phyloP scores from a whole-genome alignment of 2,329 filamentous ascomycete species.

The Diaporthe sp. region DNA sequence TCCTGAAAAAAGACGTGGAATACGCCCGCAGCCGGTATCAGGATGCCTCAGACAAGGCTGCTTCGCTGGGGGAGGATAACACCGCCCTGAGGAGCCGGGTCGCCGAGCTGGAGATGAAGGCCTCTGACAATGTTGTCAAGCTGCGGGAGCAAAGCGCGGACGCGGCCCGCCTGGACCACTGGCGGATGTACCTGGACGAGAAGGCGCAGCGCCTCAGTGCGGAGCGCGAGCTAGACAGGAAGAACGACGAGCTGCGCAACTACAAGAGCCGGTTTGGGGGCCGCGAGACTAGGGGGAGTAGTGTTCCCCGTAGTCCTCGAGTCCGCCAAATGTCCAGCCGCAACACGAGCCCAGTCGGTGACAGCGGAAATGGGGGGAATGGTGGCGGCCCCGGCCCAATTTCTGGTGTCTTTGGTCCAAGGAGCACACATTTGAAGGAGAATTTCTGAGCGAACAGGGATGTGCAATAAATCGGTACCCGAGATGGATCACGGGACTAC shows the following conservation, averaged over 20 bases:
- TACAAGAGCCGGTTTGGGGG: conserved; percentile 56
- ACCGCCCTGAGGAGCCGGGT: conserved; percentile 54
- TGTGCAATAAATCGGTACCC: not conserved
- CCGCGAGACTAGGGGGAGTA: conserved; percentile 65
- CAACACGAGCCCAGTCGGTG: conserved; percentile 37
- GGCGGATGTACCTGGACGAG: conserved; percentile 52
- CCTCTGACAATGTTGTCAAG: conserved; percentile 55
- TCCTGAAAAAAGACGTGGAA: conserved; percentile 59
- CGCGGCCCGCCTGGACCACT: conserved; percentile 40
- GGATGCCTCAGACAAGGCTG: conserved; percentile 60
- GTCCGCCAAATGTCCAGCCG: conserved; percentile 41
- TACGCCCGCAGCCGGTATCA: conserved; percentile 71
- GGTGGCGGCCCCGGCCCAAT: conserved; percentile 12
- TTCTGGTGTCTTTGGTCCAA: conserved; percentile 28
- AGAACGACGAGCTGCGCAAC: conserved; percentile 59
- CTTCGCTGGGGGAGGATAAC: conserved; percentile 58
- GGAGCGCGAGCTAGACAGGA: conserved; percentile 60
- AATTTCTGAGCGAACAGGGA: conserved; percentile 1
- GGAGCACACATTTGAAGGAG: conserved; percentile 32
- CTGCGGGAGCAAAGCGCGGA: conserved; percentile 60
- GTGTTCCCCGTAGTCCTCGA: conserved; percentile 68
- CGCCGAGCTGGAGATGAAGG: conserved; percentile 52
- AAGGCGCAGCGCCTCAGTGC: conserved; percentile 57
- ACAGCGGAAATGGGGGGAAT: not conserved
- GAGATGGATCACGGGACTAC: not conserved